Base-by-base conservation (phyloP, 495 filamentous ascomycete genomes). In the Cladorrhinum samala region DNA sequence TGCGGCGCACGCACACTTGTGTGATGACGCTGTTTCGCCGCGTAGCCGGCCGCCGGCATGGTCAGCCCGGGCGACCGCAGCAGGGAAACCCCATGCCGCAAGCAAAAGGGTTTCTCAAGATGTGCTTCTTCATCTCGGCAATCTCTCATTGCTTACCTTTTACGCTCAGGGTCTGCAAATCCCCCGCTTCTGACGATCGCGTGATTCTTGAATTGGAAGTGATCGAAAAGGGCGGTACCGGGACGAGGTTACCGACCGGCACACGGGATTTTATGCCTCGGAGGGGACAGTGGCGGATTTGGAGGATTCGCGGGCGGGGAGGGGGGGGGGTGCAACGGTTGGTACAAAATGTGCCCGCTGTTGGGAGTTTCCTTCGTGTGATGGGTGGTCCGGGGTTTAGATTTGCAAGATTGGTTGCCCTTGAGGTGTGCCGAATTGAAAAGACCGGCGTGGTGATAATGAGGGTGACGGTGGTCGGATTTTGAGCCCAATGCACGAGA, bases 321-420 rank as follows among this genome's bases (percentile, higher is more conserved):
- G n/a, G n/a, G n/a, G n/a, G n/a, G n/a, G n/a, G n/a, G n/a, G 27
- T 5, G 5, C 27, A 41, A 37, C 47, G 27, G 37, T 17, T 47
- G 18, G 47, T 41, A 52, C 51, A 33, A 52, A 36, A 33, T 33
- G 27, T 33, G 38, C 50, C 49, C 38, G 50, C 30, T 52, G 55
- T 36, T 46, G 41, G 50, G 13, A 24, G 42, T 20, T 45, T 45
- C 13, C 18, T 14, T 19, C 16, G 19, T 47, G 61, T 49, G 50
- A 43, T 45, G 53, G 57, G 60, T 65, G 58, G 62, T 57, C 45
- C 38, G 40, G 46, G 54, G 44, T 64, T 60, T 58, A 65, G 60
- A 48, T 46, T 52, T 45, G 36, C 7, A 6, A 58, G 54, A 20
- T 27, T 20, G 24, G 14, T 21, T 16, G 21, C 30, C 27, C 33